Evolutionary conservation across 495 filamentous ascomycete genomes (phyloP).

Genomic region (Monascus purpureus): DNA sequence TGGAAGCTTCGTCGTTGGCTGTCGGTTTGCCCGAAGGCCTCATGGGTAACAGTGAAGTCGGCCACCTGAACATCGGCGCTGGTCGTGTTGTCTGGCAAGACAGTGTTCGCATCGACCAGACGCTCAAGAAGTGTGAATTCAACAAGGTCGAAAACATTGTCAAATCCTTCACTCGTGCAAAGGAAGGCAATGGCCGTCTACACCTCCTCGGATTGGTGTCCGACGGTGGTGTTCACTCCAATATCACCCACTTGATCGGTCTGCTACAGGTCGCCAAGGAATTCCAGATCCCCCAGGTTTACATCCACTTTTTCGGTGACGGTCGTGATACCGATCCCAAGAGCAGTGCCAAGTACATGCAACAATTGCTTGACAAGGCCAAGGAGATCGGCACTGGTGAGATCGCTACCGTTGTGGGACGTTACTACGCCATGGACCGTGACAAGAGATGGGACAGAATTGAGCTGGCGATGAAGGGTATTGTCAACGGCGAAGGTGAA

Average conservation of each 20-base stretch:
- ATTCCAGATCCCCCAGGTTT: slow-evolving; percentile 73
- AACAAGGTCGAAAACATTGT: slow-evolving; percentile 64
- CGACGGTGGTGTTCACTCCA: slow-evolving; percentile 91
- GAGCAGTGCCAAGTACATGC: slow-evolving; percentile 72
- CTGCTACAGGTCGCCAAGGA: slow-evolving; percentile 83
- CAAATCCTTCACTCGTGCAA: slow-evolving; percentile 65
- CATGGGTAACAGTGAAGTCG: slow-evolving; percentile 98
- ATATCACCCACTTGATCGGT: slow-evolving; percentile 82
- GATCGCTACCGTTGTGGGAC: slow-evolving; percentile 85
- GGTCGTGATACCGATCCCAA: slow-evolving; percentile 96
- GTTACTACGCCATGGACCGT: slow-evolving; percentile 98
- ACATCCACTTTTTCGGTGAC: slow-evolving; percentile 98
- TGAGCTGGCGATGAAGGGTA: slow-evolving; percentile 74
- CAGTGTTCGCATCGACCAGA: slow-evolving; percentile 93
- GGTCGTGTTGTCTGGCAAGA: slow-evolving; percentile 98
- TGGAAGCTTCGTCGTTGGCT: slow-evolving; percentile 90
- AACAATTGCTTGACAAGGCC: slow-evolving; percentile 60
- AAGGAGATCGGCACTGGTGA: slow-evolving; percentile 77
- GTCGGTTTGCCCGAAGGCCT: slow-evolving; percentile 92
- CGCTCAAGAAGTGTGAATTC: slow-evolving; percentile 79
- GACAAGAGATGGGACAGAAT: slow-evolving; percentile 98
- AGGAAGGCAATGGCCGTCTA: slow-evolving; percentile 78
- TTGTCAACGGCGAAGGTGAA: slow-evolving; percentile 77
- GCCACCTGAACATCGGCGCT: slow-evolving; percentile 96
- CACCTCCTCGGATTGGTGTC: slow-evolving; percentile 84